phyloP scores from a whole-genome alignment of 352 stramenopile genomes.

The Pythium sukuiense region DNA sequence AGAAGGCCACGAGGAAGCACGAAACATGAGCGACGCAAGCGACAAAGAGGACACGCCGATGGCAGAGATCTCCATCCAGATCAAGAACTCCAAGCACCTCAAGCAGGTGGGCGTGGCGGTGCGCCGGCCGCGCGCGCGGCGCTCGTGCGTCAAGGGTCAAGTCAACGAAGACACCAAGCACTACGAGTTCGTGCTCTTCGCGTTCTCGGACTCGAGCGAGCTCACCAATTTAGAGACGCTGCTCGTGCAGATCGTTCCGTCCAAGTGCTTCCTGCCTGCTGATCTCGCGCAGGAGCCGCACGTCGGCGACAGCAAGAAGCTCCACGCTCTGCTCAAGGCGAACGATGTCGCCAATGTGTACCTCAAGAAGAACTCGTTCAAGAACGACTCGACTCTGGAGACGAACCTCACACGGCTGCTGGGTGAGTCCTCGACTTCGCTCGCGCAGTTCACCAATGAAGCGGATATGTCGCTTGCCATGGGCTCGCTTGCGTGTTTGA shows the following conservation, averaged over 20 bases:
- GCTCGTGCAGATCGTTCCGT: conserved; percentile 74
- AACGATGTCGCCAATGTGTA: conserved; percentile 60
- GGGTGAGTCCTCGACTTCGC: conserved; percentile 36
- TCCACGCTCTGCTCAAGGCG: conserved; percentile 69
- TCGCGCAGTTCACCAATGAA: conserved; percentile 66
- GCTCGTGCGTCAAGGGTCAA: conserved; percentile 74
- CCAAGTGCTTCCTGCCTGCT: conserved; percentile 66
- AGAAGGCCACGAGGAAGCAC: neutral
- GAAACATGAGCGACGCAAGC: conserved; percentile 38
- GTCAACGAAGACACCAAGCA: conserved; percentile 81
- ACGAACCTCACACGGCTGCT: conserved; percentile 66
- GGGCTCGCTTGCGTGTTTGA: conserved; percentile 63
- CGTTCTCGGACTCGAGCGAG: conserved; percentile 85
- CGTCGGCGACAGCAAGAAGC: conserved; percentile 80
- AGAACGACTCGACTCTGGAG: conserved; percentile 50
- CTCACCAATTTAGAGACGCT: conserved; percentile 83
- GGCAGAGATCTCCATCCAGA: conserved; percentile 75
- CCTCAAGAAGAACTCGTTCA: conserved; percentile 74
- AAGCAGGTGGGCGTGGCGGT: conserved; percentile 83
- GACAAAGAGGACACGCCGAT: conserved; percentile 44
- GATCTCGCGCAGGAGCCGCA: conserved; percentile 58
- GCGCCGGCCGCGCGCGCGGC: conserved; percentile 62
- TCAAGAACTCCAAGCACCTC: conserved; percentile 77
- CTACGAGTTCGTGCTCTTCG: conserved; percentile 75
- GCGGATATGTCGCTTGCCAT: conserved; percentile 68